Base-by-base conservation (phyloP, 1,139 yeast genomes). In the Zygosaccharomyces pseudobailii region DNA sequence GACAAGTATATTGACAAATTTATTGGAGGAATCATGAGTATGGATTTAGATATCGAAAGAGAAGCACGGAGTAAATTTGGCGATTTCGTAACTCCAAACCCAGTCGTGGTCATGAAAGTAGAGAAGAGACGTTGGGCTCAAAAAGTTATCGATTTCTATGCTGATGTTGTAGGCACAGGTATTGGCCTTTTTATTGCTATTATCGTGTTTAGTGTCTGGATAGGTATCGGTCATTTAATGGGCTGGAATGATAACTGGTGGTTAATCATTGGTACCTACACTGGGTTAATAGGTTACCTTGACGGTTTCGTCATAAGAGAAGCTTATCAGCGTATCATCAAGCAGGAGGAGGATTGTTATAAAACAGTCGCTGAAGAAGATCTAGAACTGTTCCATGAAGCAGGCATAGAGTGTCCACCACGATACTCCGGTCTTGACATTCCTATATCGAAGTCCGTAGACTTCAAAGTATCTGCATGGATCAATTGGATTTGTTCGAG, bases 191-290 rank as follows among this genome's bases (percentile, higher is more conserved):
- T 61, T 5, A 57, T 71, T 32, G 64, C 71, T 6, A 41, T 59
- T 13, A 52, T 53, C 19, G 73, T 65, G 6, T 63, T 71, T 42
- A 56, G 55, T 6, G 64, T 55, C n/a, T 71, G 74, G 74, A 23
- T 69, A 19, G 61, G 58, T 27, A 58, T 69, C 37, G 74, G 74
- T 36, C 50, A 57, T 35, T 47, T 57, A 6, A 59, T 70, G 67
- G 24, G 57, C 28, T 71, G 68, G 67, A 54, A 56, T 50, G 65
- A 64, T 35, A 58, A 69, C 45, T 71, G 74, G 74, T 71, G 73
- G 73, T 55, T 71, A 32, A 68, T 71, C 32, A 70, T 70, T 51
- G 74, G 74, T 42, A 68, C 74, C 3, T 71, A 71, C 49, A 69
- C 74, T 0, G 74, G 74, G 21, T 57, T 71, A 25, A 58, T 70